phyloP scores from a whole-genome alignment of 768 basidiomycete genomes.

The Leucocoprinus sp. region DNA sequence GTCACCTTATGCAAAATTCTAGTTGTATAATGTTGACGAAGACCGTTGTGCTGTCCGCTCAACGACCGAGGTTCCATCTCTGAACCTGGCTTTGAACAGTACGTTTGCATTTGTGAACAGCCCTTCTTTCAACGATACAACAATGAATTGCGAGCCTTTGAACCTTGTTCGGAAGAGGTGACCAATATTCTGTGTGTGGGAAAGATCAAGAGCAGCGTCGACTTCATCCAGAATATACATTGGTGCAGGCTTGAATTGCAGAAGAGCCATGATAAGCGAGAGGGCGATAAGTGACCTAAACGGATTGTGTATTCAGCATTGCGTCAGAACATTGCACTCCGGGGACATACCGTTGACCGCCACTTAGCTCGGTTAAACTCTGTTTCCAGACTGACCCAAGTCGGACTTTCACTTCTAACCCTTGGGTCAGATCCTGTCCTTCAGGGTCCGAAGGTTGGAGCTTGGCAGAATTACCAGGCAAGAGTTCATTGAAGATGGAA shows the following conservation, averaged over 20 bases:
- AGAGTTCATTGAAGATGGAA: conserved; percentile 86
- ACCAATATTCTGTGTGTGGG: conserved; percentile 95
- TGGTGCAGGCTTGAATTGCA: conserved; percentile 98
- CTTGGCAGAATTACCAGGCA: conserved; percentile 96
- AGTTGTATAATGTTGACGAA: conserved; percentile 39
- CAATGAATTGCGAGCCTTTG: conserved; percentile 97
- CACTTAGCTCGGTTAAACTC: conserved; percentile 92
- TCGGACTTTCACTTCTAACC: conserved; percentile 94
- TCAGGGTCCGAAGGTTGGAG: conserved; percentile 92
- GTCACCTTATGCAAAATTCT: conserved; percentile 22
- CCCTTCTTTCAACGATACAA: conserved; percentile 94
- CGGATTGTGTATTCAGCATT: not conserved
- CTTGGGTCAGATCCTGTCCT: conserved; percentile 86
- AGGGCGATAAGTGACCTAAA: conserved; percentile 91
- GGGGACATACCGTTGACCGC: conserved; percentile 78
- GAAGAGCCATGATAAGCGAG: conserved; percentile 95
- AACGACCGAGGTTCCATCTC: conserved; percentile 89
- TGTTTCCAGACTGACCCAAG: conserved; percentile 97
- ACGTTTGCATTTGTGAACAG: conserved; percentile 97
- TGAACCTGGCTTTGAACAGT: conserved; percentile 85
- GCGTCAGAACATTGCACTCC: not conserved
- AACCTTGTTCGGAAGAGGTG: conserved; percentile 96
- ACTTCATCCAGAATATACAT: conserved; percentile 99
- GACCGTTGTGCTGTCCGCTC: conserved; percentile 70
- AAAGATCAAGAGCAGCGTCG: conserved; percentile 93